Base-by-base conservation (phyloP, 2,329 filamentous ascomycete genomes). In the Paraconiothyrium brasiliense region DNA sequence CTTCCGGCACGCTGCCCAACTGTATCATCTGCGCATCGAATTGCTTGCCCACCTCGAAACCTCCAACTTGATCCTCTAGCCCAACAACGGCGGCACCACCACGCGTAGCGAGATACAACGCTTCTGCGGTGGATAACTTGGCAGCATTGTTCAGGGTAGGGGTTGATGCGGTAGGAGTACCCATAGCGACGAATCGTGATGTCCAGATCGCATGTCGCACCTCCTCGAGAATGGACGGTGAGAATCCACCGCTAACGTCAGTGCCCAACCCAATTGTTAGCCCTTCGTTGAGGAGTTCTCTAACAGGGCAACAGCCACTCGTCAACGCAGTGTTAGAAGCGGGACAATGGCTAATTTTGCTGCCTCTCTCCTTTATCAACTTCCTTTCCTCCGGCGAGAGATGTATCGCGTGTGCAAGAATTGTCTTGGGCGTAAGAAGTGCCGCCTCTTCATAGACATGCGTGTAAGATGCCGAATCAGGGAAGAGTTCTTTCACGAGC, bases 1-100 rank as follows among this genome's bases (percentile, higher is more conserved):
- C 75, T 3, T 73, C 75, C 1, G 52, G 59, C 5, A 81, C 82
- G 5, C 54, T 63, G 0, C 84, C 86, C 27, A 97, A 78, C 10
- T 85, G 82, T 58, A 99, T 84, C 69, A 97, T 84, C 83, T 97
- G 93, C 61, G 92, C 93, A 84, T 99, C 95, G 87, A 90, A 98
- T 66, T 92, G 87, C 89, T 90, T 95, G 0, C 94, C 95, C 0
- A 90, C 85, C 66, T 92, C 92, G 76, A 98, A 98, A 0, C 84
- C 89, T 2, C 95, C 95, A 16, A 98, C 84, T 61, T 83, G 86
- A 9, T 87, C 84, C 44, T 84, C 85, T 63, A 98, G 82, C 0
- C 93, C 92, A 0, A 98, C 86, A 1, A 95, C 92, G 37, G 86
- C 84, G 0, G 95, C 95, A 0, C 95, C 95, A 11, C 95, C 95